These are phyloP conservation scores for Cantharellus anzutake DNA, from an alignment of 768 basidiomycete genomes.

Conservation along the genomic window DNA sequence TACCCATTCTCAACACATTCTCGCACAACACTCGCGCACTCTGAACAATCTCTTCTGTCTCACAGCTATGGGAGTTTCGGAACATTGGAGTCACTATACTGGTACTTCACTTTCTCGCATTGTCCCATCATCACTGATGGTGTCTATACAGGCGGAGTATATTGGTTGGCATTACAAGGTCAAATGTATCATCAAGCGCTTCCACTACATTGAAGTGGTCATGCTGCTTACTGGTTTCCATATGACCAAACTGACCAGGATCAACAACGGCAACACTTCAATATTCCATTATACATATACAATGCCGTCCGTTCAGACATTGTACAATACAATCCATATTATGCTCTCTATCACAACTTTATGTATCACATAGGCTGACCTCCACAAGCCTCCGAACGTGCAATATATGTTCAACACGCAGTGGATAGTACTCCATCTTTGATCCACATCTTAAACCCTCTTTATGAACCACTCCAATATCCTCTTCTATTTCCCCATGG, in stretches of 20 bases:
- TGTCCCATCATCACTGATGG: neutral
- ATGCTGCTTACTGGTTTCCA: slow-evolving; percentile 3
- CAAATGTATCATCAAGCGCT: slow-evolving; percentile 3
- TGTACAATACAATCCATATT: neutral
- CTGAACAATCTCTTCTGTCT: neutral
- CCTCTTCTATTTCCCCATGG: slow-evolving; percentile 22
- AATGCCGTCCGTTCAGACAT: neutral
- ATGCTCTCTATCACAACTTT: neutral
- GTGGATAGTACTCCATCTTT: neutral
- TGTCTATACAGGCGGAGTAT: neutral
- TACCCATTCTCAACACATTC: neutral
- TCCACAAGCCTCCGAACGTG: neutral
- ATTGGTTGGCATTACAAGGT: neutral
- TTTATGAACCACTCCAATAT: slow-evolving; percentile 23
- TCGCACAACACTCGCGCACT: neutral
- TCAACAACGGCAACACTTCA: neutral
- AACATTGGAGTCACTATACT: neutral
- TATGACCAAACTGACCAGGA: neutral
- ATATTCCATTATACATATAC: neutral
- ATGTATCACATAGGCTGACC: neutral
- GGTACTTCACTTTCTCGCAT: neutral
- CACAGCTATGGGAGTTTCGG: neutral
- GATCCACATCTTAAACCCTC: slow-evolving; percentile 15
- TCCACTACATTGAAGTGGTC: neutral
- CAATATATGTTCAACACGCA: neutral